Base-by-base conservation (phyloP, 176 grass and related monocot genomes). In the Zizania latifolia region DNA sequence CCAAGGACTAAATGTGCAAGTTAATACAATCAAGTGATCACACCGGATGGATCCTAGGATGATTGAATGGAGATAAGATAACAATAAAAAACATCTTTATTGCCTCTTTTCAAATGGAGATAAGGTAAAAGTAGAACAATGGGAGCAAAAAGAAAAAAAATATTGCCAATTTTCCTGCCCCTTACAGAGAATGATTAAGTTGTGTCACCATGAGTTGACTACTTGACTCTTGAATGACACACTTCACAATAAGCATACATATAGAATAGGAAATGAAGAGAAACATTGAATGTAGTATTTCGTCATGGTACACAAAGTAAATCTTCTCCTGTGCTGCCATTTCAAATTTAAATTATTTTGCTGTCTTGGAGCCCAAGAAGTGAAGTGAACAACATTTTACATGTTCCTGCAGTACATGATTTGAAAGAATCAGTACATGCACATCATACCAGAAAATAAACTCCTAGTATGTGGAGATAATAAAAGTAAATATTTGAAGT, bases 381-480 rank as follows among this genome's bases (percentile, higher is more conserved):
- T 13, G 32, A 12, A 15, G 48, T n/a, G 19, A 79, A 37, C 5
- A 14, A 53, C 44, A 35, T 65, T 53, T 40, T 61, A 23, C 27
- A 79, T 36, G 55, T 71, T 34, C 80, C 80, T 75, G 68, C 28
- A 79, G 22, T 5, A 74, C 2, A 30, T 44, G 53, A 67, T 27
- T 46, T 46, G 36, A 66, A 83, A 68, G 54, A 44, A 54, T 88
- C 71, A 79, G 70, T 83, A 69, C 34, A 78, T 6, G 8, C 8
- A 61, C 16, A 60, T 17, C 41, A 69, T 67, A 56, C 26, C 1
- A 8, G 19, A n/a, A 34, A 64, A 55, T 54, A 14, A 63, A 44
- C 28, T 16, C 17, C 13, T 16, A 65, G 10, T 57, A 19, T 83
- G 15, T 54, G 45, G 35, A 23, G 15, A 66, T 72, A 23, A 56